phyloP scores from a whole-genome alignment of 2,329 filamentous ascomycete species.

The Arthrobotrys sphaeroides region DNA sequence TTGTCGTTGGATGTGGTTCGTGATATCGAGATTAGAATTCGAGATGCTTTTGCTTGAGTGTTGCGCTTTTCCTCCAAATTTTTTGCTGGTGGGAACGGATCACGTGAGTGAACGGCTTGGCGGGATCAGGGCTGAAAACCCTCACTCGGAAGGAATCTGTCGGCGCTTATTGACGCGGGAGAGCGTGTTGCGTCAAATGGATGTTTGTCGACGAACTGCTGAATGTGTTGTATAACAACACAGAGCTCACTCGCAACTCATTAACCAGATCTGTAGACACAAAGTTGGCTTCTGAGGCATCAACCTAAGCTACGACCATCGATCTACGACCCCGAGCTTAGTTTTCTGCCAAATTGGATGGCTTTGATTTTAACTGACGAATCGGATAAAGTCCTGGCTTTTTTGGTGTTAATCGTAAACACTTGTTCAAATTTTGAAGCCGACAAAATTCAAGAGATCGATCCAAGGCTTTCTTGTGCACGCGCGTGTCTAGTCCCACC shows the following conservation, averaged over 20 bases:
- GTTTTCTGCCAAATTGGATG: no score
- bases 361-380: no score
- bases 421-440: no score
- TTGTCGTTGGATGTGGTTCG: constrained; percentile 17
- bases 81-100: constrained; percentile 35
- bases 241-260: background rate
- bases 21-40: constrained; percentile 53
- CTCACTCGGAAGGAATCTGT: background rate
- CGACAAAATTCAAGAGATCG: no score
- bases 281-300: no score
- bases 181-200: background rate
- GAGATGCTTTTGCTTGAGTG: constrained; percentile 39
- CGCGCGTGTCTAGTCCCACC: no score
- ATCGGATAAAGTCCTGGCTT: no score
- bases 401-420: no score
- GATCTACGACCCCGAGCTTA: no score
- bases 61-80: constrained; percentile 44
- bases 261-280: no score
- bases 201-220: background rate
- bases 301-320: no score
- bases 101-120: constrained; percentile 25
- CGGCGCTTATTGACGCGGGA: constrained; percentile 16
- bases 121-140: constrained; percentile 49
- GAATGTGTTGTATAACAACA: background rate
- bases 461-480: no score